Conservation (phyloP, 306 rosid species). For the Notholithocarpus densiflorus region DNA sequence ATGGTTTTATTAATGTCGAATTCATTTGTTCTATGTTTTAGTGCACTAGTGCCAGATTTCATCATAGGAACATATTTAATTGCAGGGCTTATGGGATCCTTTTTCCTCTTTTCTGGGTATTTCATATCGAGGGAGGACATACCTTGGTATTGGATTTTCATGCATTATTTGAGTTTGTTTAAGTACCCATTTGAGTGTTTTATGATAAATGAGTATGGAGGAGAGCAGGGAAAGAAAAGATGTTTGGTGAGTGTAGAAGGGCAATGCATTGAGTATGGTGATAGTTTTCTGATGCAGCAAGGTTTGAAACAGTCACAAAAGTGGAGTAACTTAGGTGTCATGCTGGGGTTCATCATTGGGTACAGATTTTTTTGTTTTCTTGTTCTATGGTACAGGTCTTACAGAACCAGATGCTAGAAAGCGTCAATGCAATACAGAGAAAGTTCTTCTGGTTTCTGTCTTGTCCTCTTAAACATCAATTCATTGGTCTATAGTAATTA, state of each 20-base stretch:
- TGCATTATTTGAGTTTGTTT: slow-evolving; percentile 43
- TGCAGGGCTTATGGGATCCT: slow-evolving; percentile 30
- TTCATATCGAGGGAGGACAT: slow-evolving; percentile 38
- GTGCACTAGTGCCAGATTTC: slow-evolving; percentile 38
- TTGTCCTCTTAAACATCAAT: too few relatives aligned
- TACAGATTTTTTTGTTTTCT: slow-evolving; percentile 35
- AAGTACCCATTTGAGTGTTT: slow-evolving; percentile 54
- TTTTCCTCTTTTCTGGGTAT: slow-evolving; percentile 47
- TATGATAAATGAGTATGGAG: slow-evolving; percentile 38
- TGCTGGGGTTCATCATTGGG: slow-evolving; percentile 38
- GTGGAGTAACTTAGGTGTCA: slow-evolving; percentile 37
- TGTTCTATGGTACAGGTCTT: slow-evolving; percentile 34
- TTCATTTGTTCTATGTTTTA: slow-evolving; percentile 33
- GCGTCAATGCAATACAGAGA: neutral
- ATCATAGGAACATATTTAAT: slow-evolving; percentile 32
- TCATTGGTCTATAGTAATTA: too few relatives aligned
- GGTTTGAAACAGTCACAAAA: slow-evolving; percentile 32
- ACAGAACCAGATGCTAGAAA: slow-evolving; percentile 19
- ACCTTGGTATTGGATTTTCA: slow-evolving; percentile 44
- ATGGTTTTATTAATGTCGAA: slow-evolving; percentile 57
- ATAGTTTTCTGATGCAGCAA: slow-evolving; percentile 24
- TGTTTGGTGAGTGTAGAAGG: slow-evolving; percentile 28
- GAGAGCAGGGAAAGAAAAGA: neutral
- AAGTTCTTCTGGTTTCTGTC: neutral
- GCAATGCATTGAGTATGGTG: slow-evolving; percentile 26